Evolutionary conservation across 345 rosid species (phyloP).

Genomic region (Syzygium grande): DNA sequence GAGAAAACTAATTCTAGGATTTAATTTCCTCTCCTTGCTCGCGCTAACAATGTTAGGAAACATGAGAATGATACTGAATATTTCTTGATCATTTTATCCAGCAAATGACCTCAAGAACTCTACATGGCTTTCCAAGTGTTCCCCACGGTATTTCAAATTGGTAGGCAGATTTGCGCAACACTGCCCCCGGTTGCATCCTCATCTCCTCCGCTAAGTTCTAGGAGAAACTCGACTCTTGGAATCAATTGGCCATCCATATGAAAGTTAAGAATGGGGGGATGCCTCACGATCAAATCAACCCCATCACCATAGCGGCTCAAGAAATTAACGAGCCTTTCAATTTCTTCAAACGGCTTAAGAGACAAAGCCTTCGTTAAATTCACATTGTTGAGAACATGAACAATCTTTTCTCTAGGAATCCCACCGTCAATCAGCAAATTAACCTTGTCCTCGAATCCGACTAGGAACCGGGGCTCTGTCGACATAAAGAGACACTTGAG

Average conservation of each 20-base stretch:
- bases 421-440: slow-evolving; percentile 33
- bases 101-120: slow-evolving; percentile 55
- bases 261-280: slow-evolving; percentile 49
- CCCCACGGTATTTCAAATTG: slow-evolving; percentile 45
- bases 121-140: slow-evolving; percentile 46
- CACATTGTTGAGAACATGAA: slow-evolving; percentile 50
- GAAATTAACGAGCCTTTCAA: slow-evolving; percentile 45
- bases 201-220: slow-evolving; percentile 60
- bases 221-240: slow-evolving; percentile 51
- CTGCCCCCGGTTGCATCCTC: slow-evolving; percentile 36
- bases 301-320: slow-evolving; percentile 65
- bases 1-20: slow-evolving; percentile 58
- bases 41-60: slow-evolving; percentile 58
- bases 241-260: slow-evolving; percentile 54
- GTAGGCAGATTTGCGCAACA: slow-evolving; percentile 59
- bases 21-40: slow-evolving; percentile 65
- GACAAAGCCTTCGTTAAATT: slow-evolving; percentile 46
- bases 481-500: slow-evolving; percentile 36
- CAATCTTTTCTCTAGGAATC: slow-evolving; percentile 38
- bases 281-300: slow-evolving; percentile 29
- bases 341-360: slow-evolving; percentile 48
- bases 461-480: slow-evolving; percentile 35
- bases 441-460: slow-evolving; percentile 26
- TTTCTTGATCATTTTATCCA: slow-evolving; percentile 45
- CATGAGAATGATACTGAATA: slow-evolving; percentile 57